phyloP scores from a whole-genome alignment of 2,329 filamentous ascomycete genomes.

The Microsporum canis region DNA sequence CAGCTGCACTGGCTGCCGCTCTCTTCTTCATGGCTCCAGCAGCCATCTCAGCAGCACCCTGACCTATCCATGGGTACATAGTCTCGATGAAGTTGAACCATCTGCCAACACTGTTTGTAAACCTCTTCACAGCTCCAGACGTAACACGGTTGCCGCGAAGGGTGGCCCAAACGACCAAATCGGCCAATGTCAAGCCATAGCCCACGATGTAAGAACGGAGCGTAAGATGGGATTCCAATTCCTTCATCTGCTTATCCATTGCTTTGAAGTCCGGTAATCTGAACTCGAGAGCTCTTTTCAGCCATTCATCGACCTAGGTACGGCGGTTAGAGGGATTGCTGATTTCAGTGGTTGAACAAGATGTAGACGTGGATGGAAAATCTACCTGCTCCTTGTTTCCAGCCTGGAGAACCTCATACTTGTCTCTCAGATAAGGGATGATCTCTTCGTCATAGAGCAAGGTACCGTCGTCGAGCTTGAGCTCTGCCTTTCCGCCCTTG shows the following conservation, averaged over 20 bases:
- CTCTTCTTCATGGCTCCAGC: constrained; percentile 15
- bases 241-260: constrained; percentile 16
- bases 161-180: constrained; percentile 16
- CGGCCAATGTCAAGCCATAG: constrained; percentile 16
- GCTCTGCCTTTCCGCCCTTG: constrained; percentile 11
- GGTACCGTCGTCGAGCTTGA: constrained; percentile 12
- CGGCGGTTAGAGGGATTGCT: background rate
- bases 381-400: constrained; percentile 14
- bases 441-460: constrained; percentile 15
- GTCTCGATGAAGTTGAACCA: constrained; percentile 19
- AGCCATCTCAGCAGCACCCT: constrained; percentile 13
- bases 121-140: constrained; percentile 10
- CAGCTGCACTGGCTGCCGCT: constrained; percentile 17
- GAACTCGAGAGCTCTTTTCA: constrained; percentile 13
- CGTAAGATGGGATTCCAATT: constrained; percentile 17
- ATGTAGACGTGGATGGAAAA: no score
- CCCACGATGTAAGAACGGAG: constrained; percentile 17
- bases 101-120: constrained; percentile 10
- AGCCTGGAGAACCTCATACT: constrained; percentile 10
- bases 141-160: constrained; percentile 17
- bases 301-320: constrained; percentile 16
- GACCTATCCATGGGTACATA: constrained; percentile 17
- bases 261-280: constrained; percentile 14
- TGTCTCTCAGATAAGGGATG: constrained; percentile 12
- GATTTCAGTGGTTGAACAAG: no score